Evolutionary conservation across 352 stramenopile genomes (phyloP).

Genomic region (Globisporangium carolinianum): DNA sequence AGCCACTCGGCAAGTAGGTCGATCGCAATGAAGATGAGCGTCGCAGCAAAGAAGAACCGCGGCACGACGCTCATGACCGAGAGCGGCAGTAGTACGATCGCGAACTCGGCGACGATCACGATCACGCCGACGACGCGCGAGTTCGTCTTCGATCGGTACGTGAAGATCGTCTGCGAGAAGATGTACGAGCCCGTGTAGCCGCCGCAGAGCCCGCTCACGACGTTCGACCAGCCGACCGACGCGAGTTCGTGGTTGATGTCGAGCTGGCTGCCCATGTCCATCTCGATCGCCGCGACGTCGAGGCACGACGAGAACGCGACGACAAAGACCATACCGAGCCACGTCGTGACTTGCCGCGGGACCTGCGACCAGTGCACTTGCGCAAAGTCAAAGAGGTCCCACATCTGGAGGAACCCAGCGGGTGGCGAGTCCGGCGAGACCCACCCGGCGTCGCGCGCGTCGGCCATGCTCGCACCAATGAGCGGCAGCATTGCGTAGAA

Average conservation of each 20-base stretch:
- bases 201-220: slow-evolving; percentile 92
- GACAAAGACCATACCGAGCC: slow-evolving; percentile 95
- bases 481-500: slow-evolving; percentile 90
- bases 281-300: slow-evolving; percentile 96
- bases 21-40: slow-evolving; percentile 96
- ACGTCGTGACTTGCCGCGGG: slow-evolving; percentile 86
- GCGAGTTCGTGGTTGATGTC: slow-evolving; percentile 94
- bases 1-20: slow-evolving; percentile 98
- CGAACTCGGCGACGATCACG: slow-evolving; percentile 86
- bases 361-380: slow-evolving; percentile 89
- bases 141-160: slow-evolving; percentile 89
- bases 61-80: slow-evolving; percentile 94
- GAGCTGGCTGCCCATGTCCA: slow-evolving; percentile 92
- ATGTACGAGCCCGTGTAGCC: slow-evolving; percentile 99
- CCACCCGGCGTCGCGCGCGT: slow-evolving; percentile 90
- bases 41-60: slow-evolving; percentile 96
- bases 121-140: slow-evolving; percentile 87
- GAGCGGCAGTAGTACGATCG: slow-evolving; percentile 86
- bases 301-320: slow-evolving; percentile 96
- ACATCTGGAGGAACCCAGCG: slow-evolving; percentile 61
- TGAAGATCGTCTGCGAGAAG: slow-evolving; percentile 99
- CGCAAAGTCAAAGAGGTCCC: slow-evolving; percentile 88
- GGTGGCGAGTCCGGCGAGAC: slow-evolving; percentile 68
- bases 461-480: slow-evolving; percentile 76
- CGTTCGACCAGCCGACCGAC: slow-evolving; percentile 94